Conservation (phyloP, 2,329 filamentous ascomycete genomes). For the Exophiala lecanii-corni region DNA sequence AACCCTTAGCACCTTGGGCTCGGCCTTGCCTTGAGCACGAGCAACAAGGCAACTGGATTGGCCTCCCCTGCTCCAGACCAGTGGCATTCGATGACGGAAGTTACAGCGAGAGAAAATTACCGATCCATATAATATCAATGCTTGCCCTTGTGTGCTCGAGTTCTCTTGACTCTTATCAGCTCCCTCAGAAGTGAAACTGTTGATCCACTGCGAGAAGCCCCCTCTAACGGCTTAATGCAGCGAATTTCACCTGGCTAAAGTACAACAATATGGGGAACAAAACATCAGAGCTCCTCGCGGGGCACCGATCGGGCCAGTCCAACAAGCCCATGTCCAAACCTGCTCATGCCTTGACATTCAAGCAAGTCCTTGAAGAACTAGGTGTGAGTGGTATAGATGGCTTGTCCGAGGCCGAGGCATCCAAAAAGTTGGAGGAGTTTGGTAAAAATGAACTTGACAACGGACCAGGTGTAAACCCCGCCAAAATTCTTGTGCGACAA, state of each 20-base stretch:
- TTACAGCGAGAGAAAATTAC: not conserved
- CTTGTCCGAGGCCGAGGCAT: slow-evolving; percentile 52
- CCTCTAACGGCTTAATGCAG: not conserved
- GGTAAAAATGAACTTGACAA: slow-evolving; percentile 64
- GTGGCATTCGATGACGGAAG: slow-evolving; percentile 2
- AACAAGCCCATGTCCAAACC: slow-evolving; percentile 56
- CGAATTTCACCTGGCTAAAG: not conserved
- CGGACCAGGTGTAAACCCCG: slow-evolving; percentile 62
- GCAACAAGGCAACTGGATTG: not conserved
- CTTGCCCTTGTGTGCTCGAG: not conserved
- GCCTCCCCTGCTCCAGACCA: not conserved
- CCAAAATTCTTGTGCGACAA: slow-evolving; percentile 63
- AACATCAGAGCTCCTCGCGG: slow-evolving; percentile 2
- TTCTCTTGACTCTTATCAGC: not conserved
- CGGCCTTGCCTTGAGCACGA: not conserved
- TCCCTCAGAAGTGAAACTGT: no score
- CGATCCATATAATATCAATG: slow-evolving; percentile 2
- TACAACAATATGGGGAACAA: slow-evolving; percentile 1
- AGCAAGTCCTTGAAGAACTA: slow-evolving; percentile 52
- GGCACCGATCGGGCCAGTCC: slow-evolving; percentile 42
- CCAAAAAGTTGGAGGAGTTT: slow-evolving; percentile 51
- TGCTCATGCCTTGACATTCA: slow-evolving; percentile 57
- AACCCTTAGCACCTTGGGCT: not conserved
- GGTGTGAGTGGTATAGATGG: slow-evolving; percentile 54
- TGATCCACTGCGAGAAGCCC: not conserved